Percentiles rank a stretch among this genome's conserved stretches.
These are phyloP conservation scores for Cystoisospora suis DNA, from an alignment of 169 alveolate genomes.

Conservation along the genomic window DNA sequence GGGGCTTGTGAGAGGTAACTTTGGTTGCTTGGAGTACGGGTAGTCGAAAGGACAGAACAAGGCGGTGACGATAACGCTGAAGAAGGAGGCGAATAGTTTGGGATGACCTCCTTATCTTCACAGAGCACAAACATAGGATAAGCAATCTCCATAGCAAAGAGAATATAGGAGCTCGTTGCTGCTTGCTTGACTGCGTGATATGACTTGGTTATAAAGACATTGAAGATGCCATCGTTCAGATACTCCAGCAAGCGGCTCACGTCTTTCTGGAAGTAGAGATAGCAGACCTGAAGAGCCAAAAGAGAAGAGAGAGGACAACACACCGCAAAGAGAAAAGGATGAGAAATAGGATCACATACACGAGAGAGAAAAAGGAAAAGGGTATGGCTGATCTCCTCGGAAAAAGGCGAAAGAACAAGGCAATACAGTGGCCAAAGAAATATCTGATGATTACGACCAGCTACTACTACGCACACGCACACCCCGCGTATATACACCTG, in stretches of 20 bases:
- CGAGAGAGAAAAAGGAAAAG: not conserved
- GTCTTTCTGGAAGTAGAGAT: constrained; percentile 79
- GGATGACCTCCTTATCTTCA: constrained; percentile 73
- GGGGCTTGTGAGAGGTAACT: no score
- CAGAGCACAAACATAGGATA: constrained; percentile 74
- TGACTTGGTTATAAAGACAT: constrained; percentile 81
- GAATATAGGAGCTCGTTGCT: constrained; percentile 75
- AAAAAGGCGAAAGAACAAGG: no score
- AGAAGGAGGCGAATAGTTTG: constrained; percentile 31
- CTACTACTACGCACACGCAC: no score
- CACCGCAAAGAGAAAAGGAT: not conserved
- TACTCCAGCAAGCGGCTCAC: constrained; percentile 78
- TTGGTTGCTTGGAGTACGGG: not conserved
- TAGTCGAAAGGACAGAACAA: no score
- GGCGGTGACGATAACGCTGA: no score
- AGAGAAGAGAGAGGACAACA: not conserved
- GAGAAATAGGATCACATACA: not conserved
- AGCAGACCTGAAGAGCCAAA: constrained; percentile 36
- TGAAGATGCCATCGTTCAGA: constrained; percentile 83
- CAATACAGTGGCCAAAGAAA: no score
- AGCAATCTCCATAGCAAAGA: constrained; percentile 72
- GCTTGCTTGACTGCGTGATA: constrained; percentile 82
- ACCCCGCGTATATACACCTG: no score
- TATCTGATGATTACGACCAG: no score
- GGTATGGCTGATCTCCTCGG: no score